Evolutionary conservation across 2,329 filamentous ascomycete genomes (phyloP), one percentile per base, ranked within the genome.

Genomic region (Corinectria fuckeliana): DNA sequence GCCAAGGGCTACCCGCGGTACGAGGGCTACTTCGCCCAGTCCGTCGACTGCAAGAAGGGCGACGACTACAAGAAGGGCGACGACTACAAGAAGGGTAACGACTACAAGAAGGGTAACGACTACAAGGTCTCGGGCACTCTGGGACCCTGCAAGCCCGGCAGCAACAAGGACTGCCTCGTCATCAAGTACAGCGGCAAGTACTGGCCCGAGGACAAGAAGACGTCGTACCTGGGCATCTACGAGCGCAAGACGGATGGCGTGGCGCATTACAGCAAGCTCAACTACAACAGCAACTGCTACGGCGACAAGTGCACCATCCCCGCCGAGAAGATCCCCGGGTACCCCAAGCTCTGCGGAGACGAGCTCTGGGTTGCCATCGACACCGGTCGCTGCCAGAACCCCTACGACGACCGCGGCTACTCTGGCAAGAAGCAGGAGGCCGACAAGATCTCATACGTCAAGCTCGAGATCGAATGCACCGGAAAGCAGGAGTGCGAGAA

Each of bases 41-140:
- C 26, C 25, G 42, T 57, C 39, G 42, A 58, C 26, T 69, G 66
- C 45, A 36, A 56, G 21, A 28, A 49, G 21, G 52, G 64, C 1
- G 50, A 61, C 8, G 54, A 50, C 32, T 69, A 69, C 58, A 65
- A 63, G 45, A n/a, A n/a, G 1, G 53, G 60, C 25, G 42, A 55
- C 39, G 42, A 58, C 26, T 69, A 65, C 45, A 36, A 56, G 21
- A 28, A 49, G 21, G 52, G 64, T 1, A n/a, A n/a, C n/a, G n/a
- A n/a, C 25, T 68, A 64, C 41, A 34, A 54, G n/a, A n/a, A n/a
- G 18, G 51, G 63, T 1, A 53, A 61, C 8, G 54, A 50, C 32
- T 69, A 69, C 58, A 65, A 63, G 45, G 54, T 68, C 42, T 44
- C 20, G 1, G 64, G 60, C 49, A 55, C 50, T 30, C 51, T 69